Evolutionary conservation across 1,139 yeast species (phyloP).

Genomic region (Arxiozyma telluris): DNA sequence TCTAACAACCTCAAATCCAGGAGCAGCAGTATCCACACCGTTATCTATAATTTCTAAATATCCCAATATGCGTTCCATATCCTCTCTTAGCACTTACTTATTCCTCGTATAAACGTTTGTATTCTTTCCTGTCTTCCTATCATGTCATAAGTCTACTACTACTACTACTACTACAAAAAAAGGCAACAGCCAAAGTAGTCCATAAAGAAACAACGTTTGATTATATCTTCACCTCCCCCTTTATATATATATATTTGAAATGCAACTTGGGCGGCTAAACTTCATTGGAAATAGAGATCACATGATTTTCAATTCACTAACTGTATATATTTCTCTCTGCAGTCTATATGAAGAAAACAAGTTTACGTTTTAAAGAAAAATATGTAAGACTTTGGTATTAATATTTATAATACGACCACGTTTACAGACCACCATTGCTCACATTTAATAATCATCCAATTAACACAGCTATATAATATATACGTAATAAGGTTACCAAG

Average conservation of each 20-base stretch:
- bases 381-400: too few species aligned
- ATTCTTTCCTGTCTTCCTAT: too few species aligned
- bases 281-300: neutral
- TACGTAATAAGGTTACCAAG: neutral
- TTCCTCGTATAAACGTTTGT: neutral
- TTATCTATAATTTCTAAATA: constrained; percentile 12
- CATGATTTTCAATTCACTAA: neutral
- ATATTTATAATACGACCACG: too few species aligned
- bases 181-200: neutral
- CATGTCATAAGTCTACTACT: too few species aligned
- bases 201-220: neutral
- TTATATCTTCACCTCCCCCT: neutral
- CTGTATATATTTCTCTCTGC: too few species aligned
- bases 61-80: constrained; percentile 9
- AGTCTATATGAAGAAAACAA: too few species aligned
- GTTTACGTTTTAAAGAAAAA: too few species aligned
- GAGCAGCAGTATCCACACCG: neutral
- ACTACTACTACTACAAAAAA: too few species aligned
- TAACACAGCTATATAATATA: neutral
- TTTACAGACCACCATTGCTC: too few species aligned
- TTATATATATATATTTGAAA: too few species aligned
- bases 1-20: neutral
- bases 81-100: neutral
- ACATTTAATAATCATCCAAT: too few species aligned
- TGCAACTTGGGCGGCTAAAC: neutral